These are phyloP conservation scores for Backusella westeae DNA, from an alignment of 192 early-diverging fungal genomes.

Conservation along the genomic window DNA sequence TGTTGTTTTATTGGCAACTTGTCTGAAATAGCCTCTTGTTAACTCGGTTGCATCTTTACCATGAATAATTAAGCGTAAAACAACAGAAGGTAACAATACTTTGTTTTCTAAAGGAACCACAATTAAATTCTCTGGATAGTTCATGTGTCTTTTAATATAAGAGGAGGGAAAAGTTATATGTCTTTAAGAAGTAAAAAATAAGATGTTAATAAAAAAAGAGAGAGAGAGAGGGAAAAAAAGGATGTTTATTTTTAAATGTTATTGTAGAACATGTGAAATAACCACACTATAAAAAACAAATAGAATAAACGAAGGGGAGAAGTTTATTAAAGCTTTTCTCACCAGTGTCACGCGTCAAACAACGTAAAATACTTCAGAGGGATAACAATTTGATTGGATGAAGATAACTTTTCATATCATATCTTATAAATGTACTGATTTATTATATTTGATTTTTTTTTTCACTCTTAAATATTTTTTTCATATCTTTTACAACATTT, in stretches of 20 bases:
- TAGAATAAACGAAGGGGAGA: neutral
- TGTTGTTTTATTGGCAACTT: neutral
- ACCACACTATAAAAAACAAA: slow-evolving; percentile 3
- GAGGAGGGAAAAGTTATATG: neutral
- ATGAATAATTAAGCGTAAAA: slow-evolving; percentile 56
- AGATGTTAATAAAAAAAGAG: neutral
- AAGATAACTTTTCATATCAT: neutral
- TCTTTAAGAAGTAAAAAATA: neutral
- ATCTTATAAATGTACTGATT: neutral
- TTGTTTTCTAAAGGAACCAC: slow-evolving; percentile 51
- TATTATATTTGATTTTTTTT: neutral
- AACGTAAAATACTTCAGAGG: neutral
- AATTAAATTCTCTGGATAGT: slow-evolving; percentile 44
- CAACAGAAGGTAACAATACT: slow-evolving; percentile 64
- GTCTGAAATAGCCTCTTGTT: slow-evolving; percentile 36
- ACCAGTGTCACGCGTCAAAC: slow-evolving; percentile 4
- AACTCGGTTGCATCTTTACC: slow-evolving; percentile 54
- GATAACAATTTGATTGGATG: neutral
- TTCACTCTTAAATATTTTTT: neutral
- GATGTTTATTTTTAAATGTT: neutral
- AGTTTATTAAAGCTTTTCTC: neutral
- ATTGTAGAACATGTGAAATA: slow-evolving; percentile 15
- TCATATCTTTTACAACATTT: neutral
- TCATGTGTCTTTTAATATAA: slow-evolving; percentile 10
- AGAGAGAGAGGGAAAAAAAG: neutral